A percentile compares a stretch with the other conserved stretches of the same genome.
These are phyloP conservation scores for Besnoitia besnoiti DNA, from an alignment of 169 alveolate genomes.

Conservation along the genomic window DNA sequence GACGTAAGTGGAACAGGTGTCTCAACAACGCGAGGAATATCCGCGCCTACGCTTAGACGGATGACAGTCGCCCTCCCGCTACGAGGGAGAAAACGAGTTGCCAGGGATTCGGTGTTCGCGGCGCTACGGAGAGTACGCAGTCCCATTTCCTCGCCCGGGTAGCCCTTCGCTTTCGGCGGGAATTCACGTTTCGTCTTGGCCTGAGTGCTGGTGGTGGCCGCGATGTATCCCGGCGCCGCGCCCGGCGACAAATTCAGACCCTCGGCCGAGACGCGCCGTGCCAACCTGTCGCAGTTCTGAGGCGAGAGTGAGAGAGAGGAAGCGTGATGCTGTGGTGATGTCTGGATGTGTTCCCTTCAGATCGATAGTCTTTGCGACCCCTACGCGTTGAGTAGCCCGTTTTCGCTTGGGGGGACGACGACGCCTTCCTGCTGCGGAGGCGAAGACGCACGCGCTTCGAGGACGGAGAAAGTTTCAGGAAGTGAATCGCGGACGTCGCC, in stretches of 20 bases:
- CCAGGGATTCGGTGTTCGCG: background rate
- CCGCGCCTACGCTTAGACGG: background rate
- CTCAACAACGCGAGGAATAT: background rate
- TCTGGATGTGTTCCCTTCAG: background rate
- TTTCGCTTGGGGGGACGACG: background rate
- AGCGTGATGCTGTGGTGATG: background rate
- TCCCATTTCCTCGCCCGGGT: background rate
- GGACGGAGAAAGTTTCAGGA: background rate
- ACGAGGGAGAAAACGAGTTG: background rate
- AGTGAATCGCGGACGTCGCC: background rate
- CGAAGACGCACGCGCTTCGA: conserved; percentile 5
- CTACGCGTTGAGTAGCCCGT: background rate
- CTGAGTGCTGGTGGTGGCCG: no score
- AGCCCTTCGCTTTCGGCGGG: no score
- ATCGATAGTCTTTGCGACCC: background rate
- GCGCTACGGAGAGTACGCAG: background rate
- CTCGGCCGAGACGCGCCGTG: no score
- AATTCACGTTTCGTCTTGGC: no score
- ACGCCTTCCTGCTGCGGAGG: background rate
- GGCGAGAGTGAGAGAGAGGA: no score
- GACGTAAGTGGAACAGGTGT: background rate
- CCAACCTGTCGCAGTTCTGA: no score
- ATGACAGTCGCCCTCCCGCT: background rate
- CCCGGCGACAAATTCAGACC: no score
- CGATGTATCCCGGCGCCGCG: no score